phyloP scores from a whole-genome alignment of 1,284 basidiomycete genomes.

The Irpex sp. region DNA sequence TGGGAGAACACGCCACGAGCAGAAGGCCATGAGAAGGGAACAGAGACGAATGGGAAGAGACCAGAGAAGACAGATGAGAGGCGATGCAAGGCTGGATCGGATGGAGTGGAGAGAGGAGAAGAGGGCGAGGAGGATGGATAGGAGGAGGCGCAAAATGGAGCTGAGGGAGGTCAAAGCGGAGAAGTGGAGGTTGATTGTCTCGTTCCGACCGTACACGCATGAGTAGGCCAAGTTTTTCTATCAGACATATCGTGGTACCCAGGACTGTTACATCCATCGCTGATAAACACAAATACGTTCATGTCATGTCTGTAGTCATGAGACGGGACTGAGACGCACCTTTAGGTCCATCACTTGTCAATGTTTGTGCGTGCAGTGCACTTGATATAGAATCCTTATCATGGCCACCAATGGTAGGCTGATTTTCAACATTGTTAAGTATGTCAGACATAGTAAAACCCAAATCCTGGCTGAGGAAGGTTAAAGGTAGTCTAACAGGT shows the following conservation, averaged over 20 bases:
- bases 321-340: too few relatives aligned
- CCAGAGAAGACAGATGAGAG: slow-evolving; percentile 1
- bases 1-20: not conserved
- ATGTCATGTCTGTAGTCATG: too few relatives aligned
- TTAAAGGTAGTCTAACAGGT: not conserved
- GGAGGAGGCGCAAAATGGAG: not conserved
- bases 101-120: not conserved
- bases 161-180: not conserved
- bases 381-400: too few relatives aligned
- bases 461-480: not conserved
- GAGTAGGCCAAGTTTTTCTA: too few relatives aligned
- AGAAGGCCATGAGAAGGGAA: not conserved
- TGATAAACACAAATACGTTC: too few relatives aligned
- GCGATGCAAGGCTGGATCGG: not conserved
- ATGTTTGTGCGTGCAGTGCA: too few relatives aligned
- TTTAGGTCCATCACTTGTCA: too few relatives aligned
- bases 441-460: not conserved
- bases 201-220: not conserved
- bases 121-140: not conserved
- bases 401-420: too few relatives aligned
- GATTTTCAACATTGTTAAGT: too few relatives aligned
- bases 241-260: too few relatives aligned
- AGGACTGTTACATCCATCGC: too few relatives aligned
- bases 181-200: slow-evolving; percentile 9
- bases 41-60: not conserved